Percentiles rank a stretch among this genome's conserved stretches.
phyloP scores from a whole-genome alignment of 2,329 filamentous ascomycete genomes.

The Blumeria graminis region DNA sequence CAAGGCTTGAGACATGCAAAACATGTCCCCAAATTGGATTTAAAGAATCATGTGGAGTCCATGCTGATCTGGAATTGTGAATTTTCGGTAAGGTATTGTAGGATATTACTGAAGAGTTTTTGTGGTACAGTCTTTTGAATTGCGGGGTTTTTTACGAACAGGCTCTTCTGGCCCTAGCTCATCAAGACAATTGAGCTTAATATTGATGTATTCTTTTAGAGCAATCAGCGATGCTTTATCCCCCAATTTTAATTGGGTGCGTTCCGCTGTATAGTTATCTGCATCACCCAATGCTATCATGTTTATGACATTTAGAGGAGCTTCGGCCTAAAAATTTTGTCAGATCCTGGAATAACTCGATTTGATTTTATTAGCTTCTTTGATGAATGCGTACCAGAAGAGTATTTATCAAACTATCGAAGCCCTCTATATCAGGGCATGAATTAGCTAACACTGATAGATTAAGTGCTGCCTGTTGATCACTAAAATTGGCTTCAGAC shows the following conservation, averaged over 20 bases:
- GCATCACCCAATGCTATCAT: conserved; percentile 15
- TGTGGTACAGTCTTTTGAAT: neutral
- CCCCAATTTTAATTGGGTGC: conserved; percentile 1
- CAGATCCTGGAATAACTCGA: conserved; percentile 5
- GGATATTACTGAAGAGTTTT: too few species aligned
- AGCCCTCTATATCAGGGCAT: conserved; percentile 14
- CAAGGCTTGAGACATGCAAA: too few species aligned
- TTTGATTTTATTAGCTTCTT: conserved; percentile 5
- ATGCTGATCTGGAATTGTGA: too few species aligned
- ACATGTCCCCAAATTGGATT: too few species aligned
- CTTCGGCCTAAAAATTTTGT: conserved; percentile 16
- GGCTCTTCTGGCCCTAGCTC: neutral
- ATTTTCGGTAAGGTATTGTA: too few species aligned
- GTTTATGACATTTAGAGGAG: conserved; percentile 18
- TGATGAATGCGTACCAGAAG: conserved; percentile 30
- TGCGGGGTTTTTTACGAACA: neutral
- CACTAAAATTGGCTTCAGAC: conserved; percentile 9
- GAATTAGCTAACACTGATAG: conserved; percentile 31
- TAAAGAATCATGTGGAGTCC: too few species aligned
- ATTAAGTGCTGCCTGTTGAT: conserved; percentile 42
- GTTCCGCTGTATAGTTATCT: conserved; percentile 2
- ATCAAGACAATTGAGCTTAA: conserved; percentile 1
- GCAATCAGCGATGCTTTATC: conserved; percentile 7
- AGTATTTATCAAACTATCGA: conserved; percentile 24
- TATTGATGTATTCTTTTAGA: conserved; percentile 8